These are phyloP conservation scores for Ceratocystis diversiconidia DNA, from an alignment of 2,329 filamentous ascomycete species.

Conservation along the genomic window DNA sequence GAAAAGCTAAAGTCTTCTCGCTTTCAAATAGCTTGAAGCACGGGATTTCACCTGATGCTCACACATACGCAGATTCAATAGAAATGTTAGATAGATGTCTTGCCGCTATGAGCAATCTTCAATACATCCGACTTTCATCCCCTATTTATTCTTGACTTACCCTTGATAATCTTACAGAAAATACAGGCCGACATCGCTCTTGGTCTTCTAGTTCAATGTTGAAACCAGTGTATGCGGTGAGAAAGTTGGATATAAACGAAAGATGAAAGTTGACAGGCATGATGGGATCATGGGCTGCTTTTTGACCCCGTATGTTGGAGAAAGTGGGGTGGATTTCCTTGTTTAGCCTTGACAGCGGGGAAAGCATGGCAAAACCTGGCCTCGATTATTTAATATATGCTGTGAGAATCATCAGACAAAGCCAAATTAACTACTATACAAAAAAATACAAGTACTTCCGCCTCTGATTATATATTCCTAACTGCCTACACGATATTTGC, in stretches of 20 bases:
- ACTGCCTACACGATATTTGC: too few species aligned
- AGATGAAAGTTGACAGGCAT: too few species aligned
- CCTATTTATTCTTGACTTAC: conserved; percentile 28
- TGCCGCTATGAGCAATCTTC: not conserved
- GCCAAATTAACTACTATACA: too few species aligned
- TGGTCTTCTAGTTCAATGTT: not conserved
- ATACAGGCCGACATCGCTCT: conserved; percentile 47
- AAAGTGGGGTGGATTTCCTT: not conserved
- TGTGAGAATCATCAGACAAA: too few species aligned
- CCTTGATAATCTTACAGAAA: conserved; percentile 98
- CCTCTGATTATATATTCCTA: too few species aligned
- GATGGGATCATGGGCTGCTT: too few species aligned
- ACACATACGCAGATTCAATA: not conserved
- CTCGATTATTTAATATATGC: too few species aligned
- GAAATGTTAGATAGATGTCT: not conserved
- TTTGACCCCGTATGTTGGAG: not conserved
- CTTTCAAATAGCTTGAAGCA: conserved; percentile 93
- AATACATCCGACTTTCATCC: not conserved
- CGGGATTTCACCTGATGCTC: conserved; percentile 68
- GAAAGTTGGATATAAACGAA: too few species aligned
- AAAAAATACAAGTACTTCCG: too few species aligned
- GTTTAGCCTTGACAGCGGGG: too few species aligned
- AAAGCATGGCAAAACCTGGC: too few species aligned
- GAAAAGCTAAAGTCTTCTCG: conserved; percentile 84
- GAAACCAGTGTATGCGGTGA: too few species aligned